Percentiles rank a stretch among this genome's conserved stretches.
phyloP scores from a whole-genome alignment of 192 early-diverging fungal genomes.

The Dissophora ornata region DNA sequence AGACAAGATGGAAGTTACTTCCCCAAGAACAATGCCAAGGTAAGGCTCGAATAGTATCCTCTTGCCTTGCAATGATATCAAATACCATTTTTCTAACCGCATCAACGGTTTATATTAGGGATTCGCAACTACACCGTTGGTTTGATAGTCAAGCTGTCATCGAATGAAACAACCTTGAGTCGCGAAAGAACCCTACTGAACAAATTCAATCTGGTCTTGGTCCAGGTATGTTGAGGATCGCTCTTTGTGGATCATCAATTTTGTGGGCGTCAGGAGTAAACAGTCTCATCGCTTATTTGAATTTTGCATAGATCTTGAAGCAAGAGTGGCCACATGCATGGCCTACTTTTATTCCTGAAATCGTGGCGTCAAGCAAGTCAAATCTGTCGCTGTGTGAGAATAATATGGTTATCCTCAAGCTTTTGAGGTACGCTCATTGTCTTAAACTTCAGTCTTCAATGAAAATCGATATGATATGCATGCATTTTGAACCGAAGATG shows the following conservation, averaged over 20 bases:
- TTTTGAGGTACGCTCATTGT: slow-evolving; percentile 90
- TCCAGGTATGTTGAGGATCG: slow-evolving; percentile 75
- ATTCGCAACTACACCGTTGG: slow-evolving; percentile 96
- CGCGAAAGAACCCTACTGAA: slow-evolving; percentile 82
- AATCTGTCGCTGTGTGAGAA: slow-evolving; percentile 97
- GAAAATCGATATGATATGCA: no score
- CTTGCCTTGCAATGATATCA: no score
- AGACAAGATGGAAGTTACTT: slow-evolving; percentile 96
- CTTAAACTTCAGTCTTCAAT: no score
- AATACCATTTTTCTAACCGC: no score
- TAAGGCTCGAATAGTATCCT: no score
- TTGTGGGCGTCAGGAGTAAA: no score
- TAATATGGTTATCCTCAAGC: slow-evolving; percentile 98
- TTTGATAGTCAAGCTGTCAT: slow-evolving; percentile 89
- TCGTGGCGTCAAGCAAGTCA: slow-evolving; percentile 91
- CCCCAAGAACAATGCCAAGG: slow-evolving; percentile 83
- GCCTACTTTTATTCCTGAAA: slow-evolving; percentile 98
- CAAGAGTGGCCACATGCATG: slow-evolving; percentile 99
- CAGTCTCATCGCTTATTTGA: no score
- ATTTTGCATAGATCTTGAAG: slow-evolving; percentile 97
- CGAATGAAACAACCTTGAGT: slow-evolving; percentile 81
- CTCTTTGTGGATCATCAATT: neutral
- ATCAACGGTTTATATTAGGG: slow-evolving; percentile 56
- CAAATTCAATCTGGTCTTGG: slow-evolving; percentile 96
- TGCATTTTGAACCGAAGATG: no score